Base-by-base conservation (phyloP, 1,284 basidiomycete genomes). In the Rhodotorula mucilaginosa region DNA sequence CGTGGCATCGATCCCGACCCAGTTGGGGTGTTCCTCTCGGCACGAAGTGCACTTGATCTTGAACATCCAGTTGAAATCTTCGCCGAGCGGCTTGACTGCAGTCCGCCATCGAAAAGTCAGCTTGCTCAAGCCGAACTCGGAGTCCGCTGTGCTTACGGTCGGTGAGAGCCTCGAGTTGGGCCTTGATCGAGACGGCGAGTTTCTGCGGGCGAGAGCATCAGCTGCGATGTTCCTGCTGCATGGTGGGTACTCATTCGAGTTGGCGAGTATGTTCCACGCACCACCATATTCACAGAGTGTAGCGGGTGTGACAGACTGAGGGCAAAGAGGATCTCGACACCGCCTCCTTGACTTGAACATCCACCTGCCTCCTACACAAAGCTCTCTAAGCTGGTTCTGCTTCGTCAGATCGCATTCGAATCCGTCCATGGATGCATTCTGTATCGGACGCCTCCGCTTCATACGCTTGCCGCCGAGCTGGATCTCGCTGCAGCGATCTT, bases 11-110 rank as follows among this genome's bases (percentile, higher is more conserved):
- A 75, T 65, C 16, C 68, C 68, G 61, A 76, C 65, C 65, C 61
- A 71, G 52, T 74, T 74, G 13, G 75, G 73, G 68, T 76, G 75
- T 47, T 74, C 73, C 65, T 76, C 75, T 46, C 69, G 62, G 59
- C 75, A 76, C 6, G 64, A 67, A 0, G 52, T 34, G 61, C 75
- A 76, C 56, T 68, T 60, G 51, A 75, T 65, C 56, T 72, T 74
- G 67, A 76, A 61, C 60, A 65, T 51, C 64, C 65, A 76, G 48
- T 64, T 70, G 58, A 76, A 76, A 34, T 74, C 71, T 10, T 74
- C 73, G 5, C 75, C 75, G 18, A 69, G 19, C 15, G 75, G 73
- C 69, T 74, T 66, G 5, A 71, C 70, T 72, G 34, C 26, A 21
- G 13, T 6, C 3, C 5, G 29, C 6, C 39, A 44, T 1, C 21